Evolutionary conservation across 2,329 filamentous ascomycete species (phyloP).

Genomic region (Decorospora gaudefroyi): DNA sequence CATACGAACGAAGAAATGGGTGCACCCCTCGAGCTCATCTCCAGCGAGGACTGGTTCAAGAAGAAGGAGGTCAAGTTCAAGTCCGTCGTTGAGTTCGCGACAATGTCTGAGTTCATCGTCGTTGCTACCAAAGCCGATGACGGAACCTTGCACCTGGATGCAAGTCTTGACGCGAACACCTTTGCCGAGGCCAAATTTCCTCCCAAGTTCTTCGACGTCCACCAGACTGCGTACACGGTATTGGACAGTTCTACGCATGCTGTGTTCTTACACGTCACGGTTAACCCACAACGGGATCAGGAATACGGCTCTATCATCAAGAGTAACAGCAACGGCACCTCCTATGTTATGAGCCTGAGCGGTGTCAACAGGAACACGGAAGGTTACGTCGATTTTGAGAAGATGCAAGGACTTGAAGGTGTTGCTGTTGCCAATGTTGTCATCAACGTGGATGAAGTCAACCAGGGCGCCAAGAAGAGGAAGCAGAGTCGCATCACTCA

Average conservation of each 20-base stretch:
- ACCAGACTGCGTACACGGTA: constrained; percentile 86
- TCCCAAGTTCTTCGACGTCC: constrained; percentile 75
- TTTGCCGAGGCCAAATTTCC: constrained; percentile 89
- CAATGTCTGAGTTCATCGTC: constrained; percentile 95
- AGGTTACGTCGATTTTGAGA: constrained; percentile 94
- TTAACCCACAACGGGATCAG: constrained; percentile 65
- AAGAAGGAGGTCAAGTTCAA: constrained; percentile 65
- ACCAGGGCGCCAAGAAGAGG: constrained; percentile 70
- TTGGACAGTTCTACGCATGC: constrained; percentile 94
- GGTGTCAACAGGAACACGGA: constrained; percentile 77
- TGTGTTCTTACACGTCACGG: constrained; percentile 90
- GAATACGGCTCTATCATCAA: constrained; percentile 90
- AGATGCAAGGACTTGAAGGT: constrained; percentile 88
- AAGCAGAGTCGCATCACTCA: constrained; percentile 92
- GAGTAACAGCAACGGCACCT: constrained; percentile 97
- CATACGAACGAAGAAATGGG: constrained; percentile 65
- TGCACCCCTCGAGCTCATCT: constrained; percentile 70
- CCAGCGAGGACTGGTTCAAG: constrained; percentile 79
- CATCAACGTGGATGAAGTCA: constrained; percentile 68
- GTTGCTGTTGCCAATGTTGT: constrained; percentile 87
- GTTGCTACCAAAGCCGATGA: constrained; percentile 73
- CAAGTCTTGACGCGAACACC: constrained; percentile 79
- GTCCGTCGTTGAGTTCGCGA: constrained; percentile 83
- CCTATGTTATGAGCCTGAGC: constrained; percentile 81
- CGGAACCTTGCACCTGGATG: constrained; percentile 72